These are phyloP conservation scores for Prasinococcaceae sp. DNA, from an alignment of 139 green algal species.

Conservation along the genomic window DNA sequence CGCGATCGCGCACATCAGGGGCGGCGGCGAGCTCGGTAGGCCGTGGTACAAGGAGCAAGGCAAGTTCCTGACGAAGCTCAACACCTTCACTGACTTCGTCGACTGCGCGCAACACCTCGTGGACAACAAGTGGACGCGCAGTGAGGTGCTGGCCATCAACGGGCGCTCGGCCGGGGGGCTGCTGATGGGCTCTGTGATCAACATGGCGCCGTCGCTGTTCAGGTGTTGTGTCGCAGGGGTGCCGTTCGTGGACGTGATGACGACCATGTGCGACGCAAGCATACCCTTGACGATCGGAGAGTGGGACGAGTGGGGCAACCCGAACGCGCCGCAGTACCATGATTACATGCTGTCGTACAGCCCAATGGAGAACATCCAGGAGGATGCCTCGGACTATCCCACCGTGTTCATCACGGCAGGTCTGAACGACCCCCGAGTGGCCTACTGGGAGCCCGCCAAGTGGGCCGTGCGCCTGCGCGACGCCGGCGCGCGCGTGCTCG, in stretches of 20 bases:
- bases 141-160: constrained; percentile 32
- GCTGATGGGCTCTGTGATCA: constrained; percentile 51
- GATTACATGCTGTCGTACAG: constrained; percentile 74
- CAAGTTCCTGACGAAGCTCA: constrained; percentile 59
- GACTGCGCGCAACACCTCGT: constrained; percentile 48
- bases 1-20: constrained; percentile 63
- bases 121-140: constrained; percentile 26
- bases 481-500: constrained; percentile 20
- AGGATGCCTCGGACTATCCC: constrained; percentile 54
- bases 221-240: constrained; percentile 46
- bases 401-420: constrained; percentile 57
- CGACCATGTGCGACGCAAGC: constrained; percentile 38
- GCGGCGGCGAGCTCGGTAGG: constrained; percentile 62
- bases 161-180: constrained; percentile 59
- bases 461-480: constrained; percentile 61
- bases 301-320: constrained; percentile 67
- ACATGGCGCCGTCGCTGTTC: constrained; percentile 55
- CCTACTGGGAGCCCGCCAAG: constrained; percentile 64
- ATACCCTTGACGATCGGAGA: constrained; percentile 70
- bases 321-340: constrained; percentile 49
- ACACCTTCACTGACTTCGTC: constrained; percentile 73
- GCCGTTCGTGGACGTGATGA: constrained; percentile 78
- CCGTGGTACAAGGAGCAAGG: constrained; percentile 56
- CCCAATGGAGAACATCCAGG: constrained; percentile 74
- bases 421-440: constrained; percentile 67